Base-by-base conservation (phyloP, 768 basidiomycete species). In the Termitomyces titanicus region DNA sequence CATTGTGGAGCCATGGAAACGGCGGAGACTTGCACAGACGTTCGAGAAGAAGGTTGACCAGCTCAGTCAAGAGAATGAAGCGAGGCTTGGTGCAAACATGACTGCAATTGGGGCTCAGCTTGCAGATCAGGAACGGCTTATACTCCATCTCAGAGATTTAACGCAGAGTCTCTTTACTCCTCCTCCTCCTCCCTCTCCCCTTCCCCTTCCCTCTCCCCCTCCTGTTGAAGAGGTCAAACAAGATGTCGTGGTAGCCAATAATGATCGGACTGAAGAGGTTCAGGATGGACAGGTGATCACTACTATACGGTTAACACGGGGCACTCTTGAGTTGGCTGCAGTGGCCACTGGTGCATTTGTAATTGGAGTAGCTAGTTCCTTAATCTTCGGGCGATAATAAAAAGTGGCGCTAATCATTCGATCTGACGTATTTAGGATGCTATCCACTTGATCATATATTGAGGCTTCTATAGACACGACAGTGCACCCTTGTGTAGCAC, bases 1-100 rank as follows among this genome's bases (percentile, higher is more conserved):
- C 13, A 72, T 96, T 49, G 93, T 99, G 52, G 97, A 99, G 69
- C 97, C 97, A 0, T 99, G 94, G 92, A 98, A 98, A 72, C 80
- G 97, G 58, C 80, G 83, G 63, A 77, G 86, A 63, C 73, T 99
- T 66, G 90, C 92, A 7, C 83, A 91, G 70, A 90, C 91, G 29
- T 92, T 99, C 58, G 96, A 98, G 74, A 82, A 77, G 65, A 88
- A 93, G 72, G 83, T 96, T 33, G 79, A 81, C 55, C 79, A 86
- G 61, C 75, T 91, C 64, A 79, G 76, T 51, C 66, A 69, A 56
- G 81, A 86, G 56, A 83, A 86, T 58, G 78, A 72, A 51, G 68
- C 64, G 35, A 69, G 76, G 63, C 63, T 88, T 52, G 76, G 78
- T 53, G 72, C 69, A 6, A 79, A 77, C 61, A 76, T 82, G 70